A percentile compares a stretch with the other conserved stretches of the same genome.
These are phyloP conservation scores for Elasticomyces elasticus DNA, from an alignment of 495 filamentous ascomycete species.

Conservation along the genomic window DNA sequence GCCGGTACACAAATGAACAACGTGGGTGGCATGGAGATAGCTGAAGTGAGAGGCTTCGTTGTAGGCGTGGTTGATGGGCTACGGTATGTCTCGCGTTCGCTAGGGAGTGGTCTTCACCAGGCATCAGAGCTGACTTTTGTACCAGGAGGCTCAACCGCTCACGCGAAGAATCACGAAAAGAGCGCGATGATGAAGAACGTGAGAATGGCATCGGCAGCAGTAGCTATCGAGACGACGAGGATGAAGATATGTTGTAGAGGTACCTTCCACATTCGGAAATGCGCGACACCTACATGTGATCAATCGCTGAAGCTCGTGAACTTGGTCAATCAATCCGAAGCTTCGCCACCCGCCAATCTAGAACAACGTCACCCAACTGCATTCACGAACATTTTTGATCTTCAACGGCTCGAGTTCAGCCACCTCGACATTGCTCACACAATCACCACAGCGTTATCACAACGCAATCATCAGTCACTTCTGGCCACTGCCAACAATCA, in stretches of 20 bases:
- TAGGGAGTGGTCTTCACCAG: conserved; percentile 17
- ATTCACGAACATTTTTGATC: not conserved
- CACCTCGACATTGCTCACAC: not conserved
- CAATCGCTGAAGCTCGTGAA: not conserved
- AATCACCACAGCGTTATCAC: not conserved
- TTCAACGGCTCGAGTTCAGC: not conserved
- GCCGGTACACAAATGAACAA: conserved; percentile 69
- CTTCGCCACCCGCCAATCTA: not conserved
- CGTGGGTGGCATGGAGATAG: conserved; percentile 82
- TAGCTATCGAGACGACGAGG: conserved; percentile 28
- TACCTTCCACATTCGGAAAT: not conserved
- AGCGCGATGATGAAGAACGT: conserved; percentile 31
- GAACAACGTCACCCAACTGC: not conserved
- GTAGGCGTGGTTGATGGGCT: conserved; percentile 78
- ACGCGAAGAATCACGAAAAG: conserved; percentile 30
- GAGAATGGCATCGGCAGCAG: conserved; percentile 30
- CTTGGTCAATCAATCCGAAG: not conserved
- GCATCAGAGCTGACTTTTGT: not conserved
- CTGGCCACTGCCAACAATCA: not conserved
- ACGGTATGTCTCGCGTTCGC: conserved; percentile 35
- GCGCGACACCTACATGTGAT: not conserved
- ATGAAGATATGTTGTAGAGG: conserved; percentile 19
- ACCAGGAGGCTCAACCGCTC: conserved; percentile 34
- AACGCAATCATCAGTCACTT: not conserved
- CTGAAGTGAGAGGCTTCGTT: conserved; percentile 77